phyloP scores from a whole-genome alignment of 805 yeast species.

The Yamadazyma takamatsuzukensis region DNA sequence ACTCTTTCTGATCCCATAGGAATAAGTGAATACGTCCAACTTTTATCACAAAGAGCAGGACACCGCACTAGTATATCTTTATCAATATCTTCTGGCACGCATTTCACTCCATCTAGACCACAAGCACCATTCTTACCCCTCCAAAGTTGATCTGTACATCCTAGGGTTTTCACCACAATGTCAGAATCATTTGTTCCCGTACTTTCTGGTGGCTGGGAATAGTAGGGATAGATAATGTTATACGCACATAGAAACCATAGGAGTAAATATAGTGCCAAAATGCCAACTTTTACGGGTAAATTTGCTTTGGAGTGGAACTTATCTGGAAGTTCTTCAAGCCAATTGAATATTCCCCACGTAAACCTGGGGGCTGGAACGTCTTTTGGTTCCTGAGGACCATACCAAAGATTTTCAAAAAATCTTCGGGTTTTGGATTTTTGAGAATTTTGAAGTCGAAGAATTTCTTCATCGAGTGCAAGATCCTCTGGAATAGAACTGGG shows the following conservation, averaged over 20 bases:
- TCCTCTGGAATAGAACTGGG: too few relatives aligned
- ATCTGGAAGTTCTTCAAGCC: slow-evolving; percentile 9
- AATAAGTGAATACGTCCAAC: slow-evolving; percentile 70
- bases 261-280: slow-evolving; percentile 36
- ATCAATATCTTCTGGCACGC: slow-evolving; percentile 43
- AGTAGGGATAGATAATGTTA: slow-evolving; percentile 42
- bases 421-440: slow-evolving; percentile 1
- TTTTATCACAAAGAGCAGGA: slow-evolving; percentile 82
- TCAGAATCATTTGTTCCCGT: slow-evolving; percentile 10
- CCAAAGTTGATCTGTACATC: slow-evolving; percentile 62
- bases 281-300: slow-evolving; percentile 16
- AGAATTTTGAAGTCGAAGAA: slow-evolving; percentile 1
- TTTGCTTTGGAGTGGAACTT: slow-evolving; percentile 17
- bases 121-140: slow-evolving; percentile 71
- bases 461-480: slow-evolving; percentile 2
- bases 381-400: slow-evolving; percentile 49
- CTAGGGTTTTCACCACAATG: slow-evolving; percentile 27
- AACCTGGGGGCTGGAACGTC: slow-evolving; percentile 48
- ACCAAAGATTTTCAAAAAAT: slow-evolving; percentile 40
- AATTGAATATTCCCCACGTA: slow-evolving; percentile 7
- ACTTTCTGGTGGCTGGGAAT: slow-evolving; percentile 37
- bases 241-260: slow-evolving; percentile 45
- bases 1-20: slow-evolving; percentile 68
- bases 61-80: slow-evolving; percentile 63
- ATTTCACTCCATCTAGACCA: slow-evolving; percentile 65